Conservation (phyloP, 2,329 filamentous ascomycete genomes). For the Talaromyces marneffei region DNA sequence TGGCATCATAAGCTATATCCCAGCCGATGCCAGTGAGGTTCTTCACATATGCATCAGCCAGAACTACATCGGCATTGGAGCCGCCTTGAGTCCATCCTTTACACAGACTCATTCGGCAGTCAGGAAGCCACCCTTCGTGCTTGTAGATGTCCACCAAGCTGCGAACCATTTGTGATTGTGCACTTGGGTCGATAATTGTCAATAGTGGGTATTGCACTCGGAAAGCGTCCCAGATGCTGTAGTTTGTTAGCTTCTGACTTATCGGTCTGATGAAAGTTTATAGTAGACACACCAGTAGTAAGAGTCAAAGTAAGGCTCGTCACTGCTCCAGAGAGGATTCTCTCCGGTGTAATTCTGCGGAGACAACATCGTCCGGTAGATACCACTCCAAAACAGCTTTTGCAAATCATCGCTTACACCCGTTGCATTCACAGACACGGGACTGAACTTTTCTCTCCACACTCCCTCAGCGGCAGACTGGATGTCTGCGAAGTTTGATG, state of each 20-base stretch:
- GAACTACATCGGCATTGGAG: conserved; percentile 63
- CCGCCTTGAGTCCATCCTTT: conserved; percentile 67
- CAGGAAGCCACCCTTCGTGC: conserved; percentile 65
- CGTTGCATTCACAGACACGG: conserved; percentile 48
- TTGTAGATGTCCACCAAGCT: conserved; percentile 66
- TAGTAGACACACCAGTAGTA: conserved; percentile 57
- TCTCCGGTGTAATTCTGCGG: conserved; percentile 69
- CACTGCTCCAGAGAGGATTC: conserved; percentile 60
- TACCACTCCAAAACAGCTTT: conserved; percentile 61
- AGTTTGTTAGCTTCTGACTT: background rate
- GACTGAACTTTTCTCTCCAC: conserved; percentile 51
- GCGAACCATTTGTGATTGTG: conserved; percentile 59
- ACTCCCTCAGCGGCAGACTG: conserved; percentile 36
- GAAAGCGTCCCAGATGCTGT: conserved; percentile 62
- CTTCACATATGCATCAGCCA: conserved; percentile 64
- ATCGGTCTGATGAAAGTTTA: background rate
- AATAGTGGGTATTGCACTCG: conserved; percentile 63
- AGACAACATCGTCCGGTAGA: conserved; percentile 64
- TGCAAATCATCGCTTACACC: conserved; percentile 43
- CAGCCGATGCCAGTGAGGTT: conserved; percentile 61
- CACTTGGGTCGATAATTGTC: conserved; percentile 58
- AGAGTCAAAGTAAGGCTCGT: conserved; percentile 66
- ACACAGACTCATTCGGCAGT: conserved; percentile 67
- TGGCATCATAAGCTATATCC: conserved; percentile 60
- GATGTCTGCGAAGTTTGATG: conserved; percentile 42